phyloP scores from a whole-genome alignment of 805 yeast species.

The Kluyveromyces dobzhanskii region DNA sequence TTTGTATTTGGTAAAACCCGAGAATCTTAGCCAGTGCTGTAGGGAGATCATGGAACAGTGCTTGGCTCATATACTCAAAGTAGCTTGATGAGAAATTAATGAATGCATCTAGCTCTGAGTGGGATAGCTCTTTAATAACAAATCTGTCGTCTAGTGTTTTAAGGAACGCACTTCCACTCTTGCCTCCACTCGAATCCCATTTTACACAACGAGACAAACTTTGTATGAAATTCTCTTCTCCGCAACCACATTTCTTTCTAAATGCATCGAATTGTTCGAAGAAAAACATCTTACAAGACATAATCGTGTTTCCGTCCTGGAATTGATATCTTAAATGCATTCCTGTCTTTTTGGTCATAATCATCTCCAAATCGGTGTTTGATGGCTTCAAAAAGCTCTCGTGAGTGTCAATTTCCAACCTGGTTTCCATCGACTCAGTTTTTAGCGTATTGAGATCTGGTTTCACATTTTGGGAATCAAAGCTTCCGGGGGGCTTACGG shows the following conservation, averaged over 20 bases:
- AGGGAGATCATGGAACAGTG: slow-evolving; percentile 88
- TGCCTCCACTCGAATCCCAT: slow-evolving; percentile 96
- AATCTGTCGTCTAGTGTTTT: slow-evolving; percentile 88
- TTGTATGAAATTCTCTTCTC: slow-evolving; percentile 63
- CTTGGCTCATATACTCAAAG: slow-evolving; percentile 92
- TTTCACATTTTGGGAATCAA: not conserved
- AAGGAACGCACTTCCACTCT: slow-evolving; percentile 88
- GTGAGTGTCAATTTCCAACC: not conserved
- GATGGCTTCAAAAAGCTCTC: not conserved
- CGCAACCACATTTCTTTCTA: slow-evolving; percentile 69
- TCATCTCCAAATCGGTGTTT: slow-evolving; percentile 41
- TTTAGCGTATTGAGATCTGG: not conserved
- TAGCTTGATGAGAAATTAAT: slow-evolving; percentile 93
- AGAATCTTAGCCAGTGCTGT: slow-evolving; percentile 91
- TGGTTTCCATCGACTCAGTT: not conserved
- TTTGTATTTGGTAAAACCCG: slow-evolving; percentile 92
- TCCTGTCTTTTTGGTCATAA: slow-evolving; percentile 74
- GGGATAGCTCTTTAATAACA: slow-evolving; percentile 81
- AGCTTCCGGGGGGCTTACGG: not conserved
- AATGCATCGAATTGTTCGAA: slow-evolving; percentile 96
- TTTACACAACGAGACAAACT: slow-evolving; percentile 88
- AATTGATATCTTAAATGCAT: slow-evolving; percentile 90
- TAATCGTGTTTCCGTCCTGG: slow-evolving; percentile 70
- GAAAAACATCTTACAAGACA: slow-evolving; percentile 90
- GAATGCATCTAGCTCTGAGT: slow-evolving; percentile 85